These are phyloP conservation scores for Xylariales sp. DNA, from an alignment of 2,329 filamentous ascomycete genomes.

Conservation along the genomic window DNA sequence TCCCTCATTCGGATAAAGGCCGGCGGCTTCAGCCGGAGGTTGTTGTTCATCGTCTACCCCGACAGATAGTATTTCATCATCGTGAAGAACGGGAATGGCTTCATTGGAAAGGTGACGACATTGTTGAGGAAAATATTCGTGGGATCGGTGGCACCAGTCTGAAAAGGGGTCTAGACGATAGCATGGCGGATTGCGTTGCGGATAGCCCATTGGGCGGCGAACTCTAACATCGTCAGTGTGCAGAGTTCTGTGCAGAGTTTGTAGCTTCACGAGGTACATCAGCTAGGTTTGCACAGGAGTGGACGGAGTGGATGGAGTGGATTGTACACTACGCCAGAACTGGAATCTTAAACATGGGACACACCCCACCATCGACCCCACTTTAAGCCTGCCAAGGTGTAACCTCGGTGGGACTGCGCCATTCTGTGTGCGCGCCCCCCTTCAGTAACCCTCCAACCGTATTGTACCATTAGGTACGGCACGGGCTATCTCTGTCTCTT, in stretches of 20 bases:
- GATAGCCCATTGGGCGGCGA: not conserved
- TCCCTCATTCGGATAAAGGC: not conserved
- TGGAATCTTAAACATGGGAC: not conserved
- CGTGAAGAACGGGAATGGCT: not conserved
- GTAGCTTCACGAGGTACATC: conserved; percentile 8
- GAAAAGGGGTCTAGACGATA: not conserved
- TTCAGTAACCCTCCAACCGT: not conserved
- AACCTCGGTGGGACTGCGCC: conserved; percentile 25
- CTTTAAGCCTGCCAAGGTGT: conserved; percentile 17
- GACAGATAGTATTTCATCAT: not conserved
- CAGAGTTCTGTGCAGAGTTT: not conserved
- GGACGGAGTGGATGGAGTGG: too few species aligned
- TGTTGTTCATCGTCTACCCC: not conserved
- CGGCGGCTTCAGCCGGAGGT: conserved; percentile 8
- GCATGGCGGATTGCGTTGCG: too few species aligned
- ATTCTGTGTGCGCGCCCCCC: not conserved
- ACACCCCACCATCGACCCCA: conserved; percentile 14
- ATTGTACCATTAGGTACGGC: too few species aligned
- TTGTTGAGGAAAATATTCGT: conserved; percentile 5
- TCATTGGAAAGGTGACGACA: conserved; percentile 17
- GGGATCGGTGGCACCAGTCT: not conserved
- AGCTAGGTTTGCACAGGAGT: not conserved
- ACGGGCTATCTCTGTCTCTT: too few species aligned
- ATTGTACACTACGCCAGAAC: not conserved
- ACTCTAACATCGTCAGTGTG: conserved; percentile 21